Base-by-base conservation (phyloP, 768 basidiomycete species). In the Tricholoma bakamatsutake region DNA sequence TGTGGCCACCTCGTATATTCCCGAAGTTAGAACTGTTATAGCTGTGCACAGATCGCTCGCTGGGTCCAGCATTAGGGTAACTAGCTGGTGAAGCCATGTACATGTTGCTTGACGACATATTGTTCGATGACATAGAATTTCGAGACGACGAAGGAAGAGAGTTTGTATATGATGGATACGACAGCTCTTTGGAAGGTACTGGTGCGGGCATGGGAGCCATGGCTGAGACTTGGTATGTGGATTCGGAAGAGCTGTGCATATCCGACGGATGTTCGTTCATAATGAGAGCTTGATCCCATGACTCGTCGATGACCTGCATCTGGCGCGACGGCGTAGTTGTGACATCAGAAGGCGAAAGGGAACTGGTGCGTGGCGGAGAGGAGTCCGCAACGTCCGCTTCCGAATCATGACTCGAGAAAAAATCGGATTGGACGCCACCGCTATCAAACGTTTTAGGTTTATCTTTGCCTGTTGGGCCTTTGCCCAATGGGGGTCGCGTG, bases 381-480 rank as follows among this genome's bases (percentile, higher is more conserved):
- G 79, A 80, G 18, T 74, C 75, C 4, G 65, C 68, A 47, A 65
- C 68, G 1, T 63, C 61, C 15, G 72, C 67, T 6, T 79, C 80
- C 0, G 79, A 78, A 27, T 72, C 78, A 39, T 73, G 73, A 6
- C 72, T 74, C 2, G 76, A 73, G 28, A 68, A 63, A 15, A 77
- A 66, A 33, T 64, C 63, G 37, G 69, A 64, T 27, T 66, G 65
- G 21, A 65, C 64, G 30, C 49, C 56, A 35, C 52, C 52, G 21
- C 54, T 39, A 50, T 82, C 80, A n/a, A 72, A 71, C 6, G 67
- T 51, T 62, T 78, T 89, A 50, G 87, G 85, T 65, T 83, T 91
- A 68, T 93, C 90, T 69, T 91, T 90, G 33, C 90, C 90, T 0
- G 90, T 93, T 27, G 90, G 91, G 47, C 90, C 90, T 72, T 84